phyloP scores from a whole-genome alignment of 129 eudicot species.

The Dittrichia graveolens region DNA sequence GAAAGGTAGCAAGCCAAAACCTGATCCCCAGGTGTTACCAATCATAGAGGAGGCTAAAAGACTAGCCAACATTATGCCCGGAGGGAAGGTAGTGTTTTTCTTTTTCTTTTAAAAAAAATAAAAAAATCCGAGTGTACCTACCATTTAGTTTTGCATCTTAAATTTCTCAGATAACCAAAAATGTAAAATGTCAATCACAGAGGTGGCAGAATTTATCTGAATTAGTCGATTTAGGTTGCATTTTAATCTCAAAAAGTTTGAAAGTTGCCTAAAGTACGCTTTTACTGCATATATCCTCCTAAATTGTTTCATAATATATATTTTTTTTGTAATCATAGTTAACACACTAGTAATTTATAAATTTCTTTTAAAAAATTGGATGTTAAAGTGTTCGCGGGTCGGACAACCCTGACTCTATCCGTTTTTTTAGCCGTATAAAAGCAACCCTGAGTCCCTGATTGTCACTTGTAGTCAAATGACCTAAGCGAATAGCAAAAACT shows the following conservation, averaged over 20 bases:
- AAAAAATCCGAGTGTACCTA: neutral
- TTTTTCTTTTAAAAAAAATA: neutral
- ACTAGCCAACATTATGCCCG: conserved; percentile 64
- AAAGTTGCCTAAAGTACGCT: neutral
- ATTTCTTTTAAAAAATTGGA: no score
- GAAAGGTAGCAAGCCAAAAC: conserved; percentile 95
- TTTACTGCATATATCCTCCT: neutral
- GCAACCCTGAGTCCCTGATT: neutral
- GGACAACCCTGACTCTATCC: neutral
- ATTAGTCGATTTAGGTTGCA: neutral
- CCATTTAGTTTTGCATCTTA: neutral
- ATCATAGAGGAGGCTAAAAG: conserved; percentile 75
- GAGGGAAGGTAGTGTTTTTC: conserved; percentile 67
- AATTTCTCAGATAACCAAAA: neutral
- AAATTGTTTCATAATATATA: neutral
- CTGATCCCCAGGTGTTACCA: conserved; percentile 75
- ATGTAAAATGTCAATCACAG: neutral
- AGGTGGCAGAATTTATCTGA: neutral
- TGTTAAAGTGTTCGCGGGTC: neutral
- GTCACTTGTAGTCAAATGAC: neutral
- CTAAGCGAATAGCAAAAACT: neutral
- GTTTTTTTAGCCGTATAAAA: neutral
- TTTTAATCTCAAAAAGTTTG: neutral
- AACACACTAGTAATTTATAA: neutral
- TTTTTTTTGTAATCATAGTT: neutral